Evolutionary conservation across 225 moss, liverwort and hornwort genomes (phyloP), one percentile per base, ranked within the genome.

Genomic region (Thuidium tamariscinum): DNA sequence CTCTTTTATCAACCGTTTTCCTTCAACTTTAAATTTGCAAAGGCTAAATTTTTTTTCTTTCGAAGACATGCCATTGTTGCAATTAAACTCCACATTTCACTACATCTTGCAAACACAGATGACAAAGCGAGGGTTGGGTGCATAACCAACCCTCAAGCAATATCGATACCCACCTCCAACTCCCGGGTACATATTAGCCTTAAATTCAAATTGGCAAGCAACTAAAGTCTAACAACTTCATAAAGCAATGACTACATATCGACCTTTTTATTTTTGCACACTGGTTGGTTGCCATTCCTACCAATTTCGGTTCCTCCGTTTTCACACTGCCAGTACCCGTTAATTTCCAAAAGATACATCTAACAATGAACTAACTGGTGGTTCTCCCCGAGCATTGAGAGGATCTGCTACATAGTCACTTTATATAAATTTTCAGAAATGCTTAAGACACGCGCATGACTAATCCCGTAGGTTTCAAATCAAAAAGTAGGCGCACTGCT

Each of bases 391-490:
- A 15, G 8, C 30, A 8, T 16, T 30, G 34, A 10, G 19, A n/a
- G n/a, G 22, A 52, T 48, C 30, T 78, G 90, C 57, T 91, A 91
- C 22, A 92, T 88, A 34, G 75, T 66, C 36, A 66, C 21, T 11
- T 36, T 36, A 11, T 11, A 10, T 65, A 36, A 83, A n/a, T n/a
- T n/a, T n/a, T n/a, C n/a, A n/a, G n/a, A n/a, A n/a, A 80, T 46
- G 75, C 68, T 67, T 61, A 34, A 80, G 63, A 76, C 81, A 86
- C 29, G 41, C 46, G 54, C 25, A 18, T 48, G 17, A 63, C 70
- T 76, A 75, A 27, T 79, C 49, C 64, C 41, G 5, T 78, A 74
- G 56, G 92, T 91, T 56, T 89, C 90, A 51, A 94, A 94, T 84
- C 90, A 49, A 79, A 76, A 83, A 29, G 56, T 70, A n/a, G 84